Base-by-base conservation (phyloP, 352 stramenopile species). In the Phytophthora syringae region DNA sequence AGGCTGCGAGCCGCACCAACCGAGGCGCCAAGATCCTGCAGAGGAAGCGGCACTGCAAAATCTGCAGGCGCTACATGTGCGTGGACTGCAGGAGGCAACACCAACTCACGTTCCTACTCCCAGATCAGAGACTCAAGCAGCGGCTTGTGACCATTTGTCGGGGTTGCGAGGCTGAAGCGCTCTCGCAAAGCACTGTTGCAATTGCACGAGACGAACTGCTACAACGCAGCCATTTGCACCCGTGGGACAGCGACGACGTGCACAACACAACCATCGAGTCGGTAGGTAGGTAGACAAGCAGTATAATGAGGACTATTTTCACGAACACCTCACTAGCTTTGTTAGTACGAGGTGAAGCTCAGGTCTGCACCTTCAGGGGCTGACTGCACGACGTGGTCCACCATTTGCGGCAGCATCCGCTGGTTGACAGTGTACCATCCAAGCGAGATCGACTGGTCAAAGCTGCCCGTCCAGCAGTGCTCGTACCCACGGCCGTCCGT, bases 391-490 rank as follows among this genome's bases (percentile, higher is more conserved):
- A 92, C 75, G 65, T 90, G 83, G 36, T 86, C 72, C 2, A 88
- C 64, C 83, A 92, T 89, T 45, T 79, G 63, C 4, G 80, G 79
- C 22, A 90, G 59, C 59, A 92, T 92, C 48, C 82, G 82, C 61
- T 89, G 80, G 69, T 92, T 92, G 16, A 92, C 75, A 36, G 83
- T 92, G 56, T 86, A 76, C 79, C 81, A 89, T 28, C 72, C 83
- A 58, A 89, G 85, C 24, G 65, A 80, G n/a, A 92, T 70, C 27
- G 80, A 84, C 70, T 90, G 64, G 48, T 92, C 80, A 44, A 79
- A 88, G 73, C 77, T 88, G 20, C 83, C 83, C 0, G 80, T 92
- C 83, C 83, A 92, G 76, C 83, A 92, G 65, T 92, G 83, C 70
- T 90, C 83, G 47, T 77, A 92, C 6, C 83, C 83, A 36, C 85